Percentiles rank a stretch among this genome's conserved stretches.
These are phyloP conservation scores for Didymella sp. DNA, from an alignment of 2,329 filamentous ascomycete genomes.

Conservation along the genomic window DNA sequence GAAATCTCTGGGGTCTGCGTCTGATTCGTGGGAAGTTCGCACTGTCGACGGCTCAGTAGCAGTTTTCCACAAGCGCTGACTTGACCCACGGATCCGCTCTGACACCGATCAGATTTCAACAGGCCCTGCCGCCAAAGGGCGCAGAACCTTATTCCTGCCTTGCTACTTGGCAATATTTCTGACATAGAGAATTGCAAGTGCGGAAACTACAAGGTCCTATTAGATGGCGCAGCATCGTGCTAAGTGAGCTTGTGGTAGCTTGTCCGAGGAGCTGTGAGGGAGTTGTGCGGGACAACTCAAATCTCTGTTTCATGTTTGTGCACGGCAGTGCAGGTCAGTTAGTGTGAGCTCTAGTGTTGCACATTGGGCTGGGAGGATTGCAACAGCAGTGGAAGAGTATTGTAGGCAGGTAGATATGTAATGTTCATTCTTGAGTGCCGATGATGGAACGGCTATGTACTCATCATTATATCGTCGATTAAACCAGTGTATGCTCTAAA, in stretches of 20 bases:
- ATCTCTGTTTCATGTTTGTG: constrained; percentile 6
- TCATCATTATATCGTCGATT: constrained; percentile 23
- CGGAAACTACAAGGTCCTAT: background rate
- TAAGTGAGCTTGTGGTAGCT: background rate
- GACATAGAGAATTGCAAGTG: background rate
- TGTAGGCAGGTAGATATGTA: constrained; percentile 12
- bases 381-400: background rate
- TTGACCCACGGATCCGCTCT: constrained; percentile 12
- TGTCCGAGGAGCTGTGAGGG: background rate
- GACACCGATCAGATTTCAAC: constrained; percentile 7
- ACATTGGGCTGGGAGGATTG: background rate
- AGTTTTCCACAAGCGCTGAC: constrained; percentile 15
- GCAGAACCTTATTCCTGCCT: constrained; percentile 14
- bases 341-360: background rate
- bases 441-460: constrained; percentile 22
- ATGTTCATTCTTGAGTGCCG: constrained; percentile 20
- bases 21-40: background rate
- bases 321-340: constrained; percentile 1
- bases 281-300: background rate
- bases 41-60: constrained; percentile 1
- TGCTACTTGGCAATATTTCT: constrained; percentile 5
- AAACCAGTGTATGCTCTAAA: constrained; percentile 20
- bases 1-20: background rate
- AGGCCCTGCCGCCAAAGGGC: background rate
- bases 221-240: constrained; percentile 1